Base-by-base conservation (phyloP, 2,329 filamentous ascomycete species). In the Penicillium glabrum region DNA sequence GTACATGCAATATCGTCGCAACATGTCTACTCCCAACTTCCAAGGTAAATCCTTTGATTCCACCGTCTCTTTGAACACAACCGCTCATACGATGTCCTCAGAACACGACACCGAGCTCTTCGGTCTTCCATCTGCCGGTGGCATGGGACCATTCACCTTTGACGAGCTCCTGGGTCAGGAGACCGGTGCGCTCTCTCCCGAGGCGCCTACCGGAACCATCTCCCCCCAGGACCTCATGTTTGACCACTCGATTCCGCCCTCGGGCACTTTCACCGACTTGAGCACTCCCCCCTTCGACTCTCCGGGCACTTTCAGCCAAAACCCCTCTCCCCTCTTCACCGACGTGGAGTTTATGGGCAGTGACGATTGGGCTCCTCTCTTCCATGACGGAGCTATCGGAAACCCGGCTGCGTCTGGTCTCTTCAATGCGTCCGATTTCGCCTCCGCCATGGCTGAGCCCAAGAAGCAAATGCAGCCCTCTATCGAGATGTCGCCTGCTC, bases 281-380 rank as follows among this genome's bases (percentile, higher is more conserved):
- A 96, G 91, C 56, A 95, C 92, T 58, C 92, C 92, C 45, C 45
- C 88, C 86, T 84, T 89, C 70, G 89, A 88, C 67, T 96, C 91
- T 51, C 91, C 91, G 11, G 88, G 68, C 11, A 70, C 86, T 57
- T 87, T 88, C 68, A 83, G 82, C 71, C 91, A 86, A 67, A 86
- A 95, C 68, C 86, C 89, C 19, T 96, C 91, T 50, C 92, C 92
- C 46, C 85, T 89, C 73, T 90, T 93, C 74, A 80, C 76, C 60
- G 80, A 83, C 62, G 67, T 75, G 37, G 83, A 89, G 48, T 80
- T 88, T 55, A 80, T 79, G 26, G 74, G 75, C 54, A 71, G 80
- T 45, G 79, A 83, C 67, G 82, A 82, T 58, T 96, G 91, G 90
- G 88, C 82, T 69, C 83, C 91, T 19, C 82, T 96, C 56, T 76